Conservation (phyloP, 768 basidiomycete species). For the Mycena capillaripes region DNA sequence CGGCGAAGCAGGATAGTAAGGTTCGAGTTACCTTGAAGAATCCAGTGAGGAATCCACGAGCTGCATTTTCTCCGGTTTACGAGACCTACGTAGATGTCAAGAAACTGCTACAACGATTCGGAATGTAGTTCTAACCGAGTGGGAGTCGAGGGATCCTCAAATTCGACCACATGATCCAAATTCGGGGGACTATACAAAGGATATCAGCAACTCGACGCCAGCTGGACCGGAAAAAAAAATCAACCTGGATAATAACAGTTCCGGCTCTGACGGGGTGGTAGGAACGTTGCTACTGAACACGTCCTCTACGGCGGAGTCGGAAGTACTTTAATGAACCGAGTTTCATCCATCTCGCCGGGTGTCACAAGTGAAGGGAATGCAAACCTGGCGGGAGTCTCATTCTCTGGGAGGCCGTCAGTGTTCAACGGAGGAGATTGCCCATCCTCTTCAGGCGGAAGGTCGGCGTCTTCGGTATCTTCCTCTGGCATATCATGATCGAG, state of each 20-base stretch:
- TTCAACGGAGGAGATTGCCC: slow-evolving; percentile 36
- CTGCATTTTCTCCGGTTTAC: neutral
- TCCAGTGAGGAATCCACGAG: neutral
- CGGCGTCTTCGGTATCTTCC: slow-evolving; percentile 49
- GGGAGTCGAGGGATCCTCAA: slow-evolving; percentile 34
- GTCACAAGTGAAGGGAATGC: neutral
- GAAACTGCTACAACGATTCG: too few relatives aligned
- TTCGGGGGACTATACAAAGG: slow-evolving; percentile 29
- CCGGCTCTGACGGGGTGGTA: slow-evolving; percentile 6
- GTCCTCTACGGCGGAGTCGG: slow-evolving; percentile 18
- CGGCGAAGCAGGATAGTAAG: neutral
- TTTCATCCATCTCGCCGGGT: neutral
- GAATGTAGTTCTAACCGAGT: slow-evolving; percentile 26
- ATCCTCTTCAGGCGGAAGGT: slow-evolving; percentile 42
- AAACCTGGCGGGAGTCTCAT: slow-evolving; percentile 12
- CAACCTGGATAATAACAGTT: slow-evolving; percentile 31
- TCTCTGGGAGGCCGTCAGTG: neutral
- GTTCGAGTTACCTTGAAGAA: slow-evolving; percentile 8
- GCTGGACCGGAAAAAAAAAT: neutral
- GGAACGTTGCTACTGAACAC: slow-evolving; percentile 19
- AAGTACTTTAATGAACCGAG: slow-evolving; percentile 6
- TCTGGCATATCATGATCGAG: slow-evolving; percentile 50
- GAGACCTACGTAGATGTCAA: slow-evolving; percentile 11
- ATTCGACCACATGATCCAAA: slow-evolving; percentile 27
- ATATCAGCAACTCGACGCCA: neutral